phyloP scores from a whole-genome alignment of 192 early-diverging fungal species.

The Glomus cerebriforme region DNA sequence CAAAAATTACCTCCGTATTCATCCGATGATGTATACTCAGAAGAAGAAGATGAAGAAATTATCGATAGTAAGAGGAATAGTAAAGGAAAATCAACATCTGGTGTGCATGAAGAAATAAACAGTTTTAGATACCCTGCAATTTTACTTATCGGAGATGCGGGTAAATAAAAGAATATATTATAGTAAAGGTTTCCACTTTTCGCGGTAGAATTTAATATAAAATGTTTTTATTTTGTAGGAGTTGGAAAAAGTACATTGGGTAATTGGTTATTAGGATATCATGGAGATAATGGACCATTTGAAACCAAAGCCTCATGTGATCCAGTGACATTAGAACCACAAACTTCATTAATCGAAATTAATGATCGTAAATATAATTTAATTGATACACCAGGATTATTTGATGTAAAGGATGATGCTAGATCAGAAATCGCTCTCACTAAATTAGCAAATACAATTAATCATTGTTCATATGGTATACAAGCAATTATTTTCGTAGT shows the following conservation, averaged over 20 bases:
- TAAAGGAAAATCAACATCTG: neutral
- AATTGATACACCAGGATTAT: neutral
- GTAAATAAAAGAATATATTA: neutral
- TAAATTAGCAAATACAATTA: neutral
- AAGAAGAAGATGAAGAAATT: no score
- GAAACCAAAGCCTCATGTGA: neutral
- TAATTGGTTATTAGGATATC: conserved; percentile 9
- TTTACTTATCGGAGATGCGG: neutral
- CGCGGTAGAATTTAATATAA: no score
- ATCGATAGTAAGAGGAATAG: neutral
- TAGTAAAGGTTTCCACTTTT: no score
- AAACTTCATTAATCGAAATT: neutral
- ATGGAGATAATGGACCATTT: neutral
- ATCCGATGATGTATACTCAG: no score
- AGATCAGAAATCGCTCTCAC: neutral
- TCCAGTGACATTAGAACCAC: neutral
- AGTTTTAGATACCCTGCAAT: neutral
- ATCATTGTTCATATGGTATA: conserved; percentile 7
- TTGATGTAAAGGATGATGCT: neutral
- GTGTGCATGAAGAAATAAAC: neutral
- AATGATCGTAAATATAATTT: neutral
- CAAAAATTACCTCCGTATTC: no score
- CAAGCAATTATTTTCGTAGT: conserved; percentile 1
- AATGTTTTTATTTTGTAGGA: neutral
- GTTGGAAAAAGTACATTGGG: conserved; percentile 5